phyloP scores from a whole-genome alignment of 179 eudicot species.

The Beta corolliflora region DNA sequence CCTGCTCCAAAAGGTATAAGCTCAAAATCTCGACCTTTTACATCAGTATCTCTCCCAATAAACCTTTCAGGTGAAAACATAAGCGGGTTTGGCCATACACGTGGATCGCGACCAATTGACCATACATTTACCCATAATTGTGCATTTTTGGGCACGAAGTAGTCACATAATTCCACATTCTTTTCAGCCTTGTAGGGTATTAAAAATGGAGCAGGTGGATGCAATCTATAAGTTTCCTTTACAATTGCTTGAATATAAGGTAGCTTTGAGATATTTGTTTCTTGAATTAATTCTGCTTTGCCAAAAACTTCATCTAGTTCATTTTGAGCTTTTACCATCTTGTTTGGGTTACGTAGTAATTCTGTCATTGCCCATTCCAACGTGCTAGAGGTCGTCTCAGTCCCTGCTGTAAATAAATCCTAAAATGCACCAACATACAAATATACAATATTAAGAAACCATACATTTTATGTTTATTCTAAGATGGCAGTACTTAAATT shows the following conservation, averaged over 20 bases:
- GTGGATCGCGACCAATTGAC: slow-evolving; percentile 2
- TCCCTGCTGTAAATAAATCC: slow-evolving; percentile 31
- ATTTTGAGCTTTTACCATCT: slow-evolving; percentile 27
- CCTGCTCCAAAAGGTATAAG: slow-evolving; percentile 10
- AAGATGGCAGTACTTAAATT: no score
- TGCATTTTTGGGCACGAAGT: not conserved
- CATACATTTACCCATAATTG: not conserved
- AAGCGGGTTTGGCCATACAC: not conserved
- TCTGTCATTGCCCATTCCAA: slow-evolving; percentile 34
- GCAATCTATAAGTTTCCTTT: slow-evolving; percentile 3
- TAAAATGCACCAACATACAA: not conserved
- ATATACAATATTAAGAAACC: no score
- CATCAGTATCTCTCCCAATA: not conserved
- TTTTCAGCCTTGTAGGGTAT: not conserved
- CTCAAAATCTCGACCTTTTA: not conserved
- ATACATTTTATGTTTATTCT: no score
- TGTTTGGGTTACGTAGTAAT: slow-evolving; percentile 23
- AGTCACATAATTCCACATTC: not conserved
- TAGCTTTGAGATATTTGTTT: slow-evolving; percentile 10
- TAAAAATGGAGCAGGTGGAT: slow-evolving; percentile 1
- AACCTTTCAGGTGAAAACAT: not conserved
- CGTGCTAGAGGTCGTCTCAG: slow-evolving; percentile 26
- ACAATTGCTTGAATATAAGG: slow-evolving; percentile 1
- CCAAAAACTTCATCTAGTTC: slow-evolving; percentile 25
- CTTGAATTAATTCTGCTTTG: slow-evolving; percentile 5